Percentiles rank a stretch among this genome's conserved stretches.
Conservation (phyloP, 179 eudicot species). For the Beta macrorhiza region DNA sequence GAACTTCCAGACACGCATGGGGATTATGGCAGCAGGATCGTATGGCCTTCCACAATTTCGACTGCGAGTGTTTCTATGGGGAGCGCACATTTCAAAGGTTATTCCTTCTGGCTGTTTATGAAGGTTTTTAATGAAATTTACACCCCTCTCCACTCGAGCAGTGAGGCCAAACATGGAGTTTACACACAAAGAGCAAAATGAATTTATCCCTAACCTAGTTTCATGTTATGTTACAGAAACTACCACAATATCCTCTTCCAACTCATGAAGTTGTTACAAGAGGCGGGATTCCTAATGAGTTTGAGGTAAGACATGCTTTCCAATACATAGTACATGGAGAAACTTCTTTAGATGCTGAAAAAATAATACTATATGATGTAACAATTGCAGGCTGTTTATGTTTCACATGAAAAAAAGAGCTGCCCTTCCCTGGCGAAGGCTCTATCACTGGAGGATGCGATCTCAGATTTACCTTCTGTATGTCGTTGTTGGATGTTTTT, state of each 20-base stretch:
- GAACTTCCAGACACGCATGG: conserved; percentile 28
- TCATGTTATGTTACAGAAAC: conserved; percentile 22
- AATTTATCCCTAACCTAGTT: neutral
- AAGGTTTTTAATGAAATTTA: too few relatives aligned
- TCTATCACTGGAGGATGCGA: conserved; percentile 24
- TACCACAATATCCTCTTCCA: conserved; percentile 36
- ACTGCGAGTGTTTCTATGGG: conserved; percentile 31
- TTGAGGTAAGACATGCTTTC: conserved; percentile 21
- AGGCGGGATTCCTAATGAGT: conserved; percentile 30
- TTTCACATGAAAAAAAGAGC: conserved; percentile 26
- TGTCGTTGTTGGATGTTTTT: neutral
- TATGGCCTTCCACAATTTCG: conserved; percentile 37
- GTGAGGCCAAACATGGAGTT: neutral
- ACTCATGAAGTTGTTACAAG: conserved; percentile 30
- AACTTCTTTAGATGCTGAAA: neutral
- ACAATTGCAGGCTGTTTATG: conserved; percentile 28
- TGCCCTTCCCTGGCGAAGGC: conserved; percentile 22
- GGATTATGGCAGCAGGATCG: conserved; percentile 38
- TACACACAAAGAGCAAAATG: too few relatives aligned
- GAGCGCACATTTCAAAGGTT: conserved; percentile 29
- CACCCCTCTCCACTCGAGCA: too few relatives aligned
- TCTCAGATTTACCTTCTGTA: conserved; percentile 34
- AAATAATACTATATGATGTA: neutral
- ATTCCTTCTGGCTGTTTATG: too few relatives aligned
- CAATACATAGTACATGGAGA: neutral